Percentiles rank a stretch among this genome's conserved stretches.
These are phyloP conservation scores for Peronospora belbahrii DNA, from an alignment of 352 stramenopile genomes.

Conservation along the genomic window DNA sequence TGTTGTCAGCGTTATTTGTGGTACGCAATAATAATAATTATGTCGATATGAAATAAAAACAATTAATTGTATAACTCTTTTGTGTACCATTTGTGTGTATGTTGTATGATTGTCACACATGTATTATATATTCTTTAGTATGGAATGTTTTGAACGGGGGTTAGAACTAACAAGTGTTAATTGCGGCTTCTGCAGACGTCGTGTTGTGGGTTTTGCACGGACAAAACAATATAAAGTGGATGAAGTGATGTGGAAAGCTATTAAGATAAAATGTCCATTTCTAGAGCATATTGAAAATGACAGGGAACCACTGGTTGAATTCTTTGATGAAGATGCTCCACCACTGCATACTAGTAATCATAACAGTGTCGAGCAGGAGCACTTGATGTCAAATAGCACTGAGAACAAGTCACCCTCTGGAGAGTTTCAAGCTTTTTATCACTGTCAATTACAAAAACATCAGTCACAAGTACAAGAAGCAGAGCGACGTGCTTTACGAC, in stretches of 20 bases:
- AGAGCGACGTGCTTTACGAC: conserved; percentile 33
- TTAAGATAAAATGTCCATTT: conserved; percentile 45
- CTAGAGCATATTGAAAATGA: conserved; percentile 20
- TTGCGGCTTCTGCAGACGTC: conserved; percentile 73
- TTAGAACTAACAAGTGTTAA: conserved; percentile 70
- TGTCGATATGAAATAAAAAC: no score
- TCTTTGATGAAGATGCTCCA: conserved; percentile 43
- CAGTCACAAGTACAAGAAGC: conserved; percentile 23
- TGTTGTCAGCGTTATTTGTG: conserved; percentile 70
- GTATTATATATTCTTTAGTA: no score
- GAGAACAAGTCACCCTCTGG: conserved; percentile 6
- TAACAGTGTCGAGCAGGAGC: conserved; percentile 15
- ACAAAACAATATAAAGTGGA: conserved; percentile 73
- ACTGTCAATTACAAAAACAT: conserved; percentile 29
- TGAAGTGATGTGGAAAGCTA: conserved; percentile 46
- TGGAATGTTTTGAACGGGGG: conserved; percentile 63
- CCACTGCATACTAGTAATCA: conserved; percentile 23
- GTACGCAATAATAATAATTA: conserved; percentile 27
- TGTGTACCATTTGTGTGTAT: no score
- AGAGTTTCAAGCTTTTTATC: conserved; percentile 39
- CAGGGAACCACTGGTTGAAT: conserved; percentile 33
- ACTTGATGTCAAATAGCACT: no score
- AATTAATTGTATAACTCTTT: no score
- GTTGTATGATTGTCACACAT: no score
- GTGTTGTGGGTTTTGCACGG: conserved; percentile 64